Conservation (phyloP, 78 protist genomes). For the Dictyostelium intermedium region DNA sequence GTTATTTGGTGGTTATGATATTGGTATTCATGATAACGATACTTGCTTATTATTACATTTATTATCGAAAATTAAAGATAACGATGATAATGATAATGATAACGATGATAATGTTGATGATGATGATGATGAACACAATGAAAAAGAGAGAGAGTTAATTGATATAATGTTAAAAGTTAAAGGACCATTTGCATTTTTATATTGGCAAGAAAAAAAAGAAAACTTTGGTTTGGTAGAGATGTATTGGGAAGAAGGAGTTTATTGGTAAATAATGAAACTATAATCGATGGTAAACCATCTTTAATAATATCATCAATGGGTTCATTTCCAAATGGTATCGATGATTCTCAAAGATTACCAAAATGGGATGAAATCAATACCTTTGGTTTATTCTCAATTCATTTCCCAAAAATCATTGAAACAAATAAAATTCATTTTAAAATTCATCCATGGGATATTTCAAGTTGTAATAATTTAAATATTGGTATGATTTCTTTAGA, state of each 20-base stretch:
- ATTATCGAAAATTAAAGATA: background rate
- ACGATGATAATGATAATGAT: background rate
- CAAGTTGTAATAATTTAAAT: background rate
- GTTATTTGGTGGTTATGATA: conserved; percentile 73
- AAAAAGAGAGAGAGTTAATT: background rate
- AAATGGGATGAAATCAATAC: conserved; percentile 62
- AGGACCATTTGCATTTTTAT: conserved; percentile 71
- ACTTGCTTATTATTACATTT: conserved; percentile 4
- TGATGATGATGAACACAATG: background rate
- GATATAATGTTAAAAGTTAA: conserved; percentile 8
- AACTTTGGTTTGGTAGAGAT: conserved; percentile 76
- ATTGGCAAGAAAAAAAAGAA: conserved; percentile 24
- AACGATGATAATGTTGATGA: background rate
- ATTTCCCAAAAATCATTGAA: conserved; percentile 7
- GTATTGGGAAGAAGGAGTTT: conserved; percentile 59
- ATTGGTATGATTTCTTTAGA: conserved; percentile 53
- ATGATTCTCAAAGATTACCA: conserved; percentile 17
- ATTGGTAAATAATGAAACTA: conserved; percentile 3
- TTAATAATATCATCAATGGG: conserved; percentile 62
- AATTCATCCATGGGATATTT: conserved; percentile 57
- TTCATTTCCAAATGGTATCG: conserved; percentile 47
- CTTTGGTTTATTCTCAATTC: conserved; percentile 64
- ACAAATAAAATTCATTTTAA: background rate
- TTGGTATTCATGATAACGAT: conserved; percentile 59
- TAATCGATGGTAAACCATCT: background rate